A percentile compares a stretch with the other conserved stretches of the same genome.
Conservation (phyloP, 2,329 filamentous ascomycete genomes). For the Zymoseptoria crescenta region DNA sequence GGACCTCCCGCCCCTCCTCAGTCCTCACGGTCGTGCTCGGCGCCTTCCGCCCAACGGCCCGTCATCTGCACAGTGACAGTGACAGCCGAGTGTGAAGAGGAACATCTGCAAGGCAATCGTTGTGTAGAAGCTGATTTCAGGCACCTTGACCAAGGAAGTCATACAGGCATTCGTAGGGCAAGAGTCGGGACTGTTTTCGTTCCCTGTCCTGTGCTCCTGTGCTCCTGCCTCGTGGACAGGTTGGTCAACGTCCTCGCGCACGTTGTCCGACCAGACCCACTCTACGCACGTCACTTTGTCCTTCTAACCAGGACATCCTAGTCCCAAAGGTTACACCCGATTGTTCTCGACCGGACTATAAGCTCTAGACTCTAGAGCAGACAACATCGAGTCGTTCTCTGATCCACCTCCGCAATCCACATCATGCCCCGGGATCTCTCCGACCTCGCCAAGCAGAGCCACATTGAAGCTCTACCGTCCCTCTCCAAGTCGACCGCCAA, state of each 20-base stretch:
- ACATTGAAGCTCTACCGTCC: constrained; percentile 25
- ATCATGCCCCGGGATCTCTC: constrained; percentile 38
- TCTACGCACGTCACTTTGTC: not conserved
- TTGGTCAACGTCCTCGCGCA: not conserved
- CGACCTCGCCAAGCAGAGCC: constrained; percentile 24
- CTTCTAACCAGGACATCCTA: not conserved
- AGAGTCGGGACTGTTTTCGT: no score
- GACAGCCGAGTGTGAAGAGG: no score
- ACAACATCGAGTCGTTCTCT: not conserved
- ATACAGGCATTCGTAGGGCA: no score
- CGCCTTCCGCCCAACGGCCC: no score
- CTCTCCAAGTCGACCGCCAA: constrained; percentile 28
- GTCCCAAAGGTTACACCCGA: not conserved
- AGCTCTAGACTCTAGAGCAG: not conserved
- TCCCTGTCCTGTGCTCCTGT: no score
- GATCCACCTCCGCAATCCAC: no score
- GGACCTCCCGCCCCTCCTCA: no score
- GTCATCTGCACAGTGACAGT: no score
- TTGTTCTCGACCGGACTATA: not conserved
- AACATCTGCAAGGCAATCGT: no score
- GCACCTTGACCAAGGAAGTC: no score
- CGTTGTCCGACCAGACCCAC: not conserved
- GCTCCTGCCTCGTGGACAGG: not conserved
- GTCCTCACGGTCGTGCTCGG: no score
- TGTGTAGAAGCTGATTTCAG: no score